phyloP scores from a whole-genome alignment of 345 rosid genomes.

The Fremontodendron californicum region DNA sequence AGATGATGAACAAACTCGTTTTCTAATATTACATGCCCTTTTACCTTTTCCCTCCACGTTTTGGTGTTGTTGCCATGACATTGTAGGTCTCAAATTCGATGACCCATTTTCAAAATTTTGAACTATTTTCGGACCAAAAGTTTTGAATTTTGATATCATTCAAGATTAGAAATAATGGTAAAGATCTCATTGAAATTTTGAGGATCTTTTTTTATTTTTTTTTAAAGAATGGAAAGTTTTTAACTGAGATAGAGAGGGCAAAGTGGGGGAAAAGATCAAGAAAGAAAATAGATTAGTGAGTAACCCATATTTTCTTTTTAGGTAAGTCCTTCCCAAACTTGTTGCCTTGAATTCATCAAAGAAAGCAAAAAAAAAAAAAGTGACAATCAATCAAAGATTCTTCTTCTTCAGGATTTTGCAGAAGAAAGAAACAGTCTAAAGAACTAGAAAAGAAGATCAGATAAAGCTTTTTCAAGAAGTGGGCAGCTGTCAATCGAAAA shows the following conservation, averaged over 20 bases:
- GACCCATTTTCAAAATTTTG: not conserved
- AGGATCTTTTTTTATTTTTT: not conserved
- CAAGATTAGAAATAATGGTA: not conserved
- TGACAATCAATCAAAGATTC: conserved; percentile 33
- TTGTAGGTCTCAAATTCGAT: not conserved
- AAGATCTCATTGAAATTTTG: not conserved
- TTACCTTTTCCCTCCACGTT: conserved; percentile 34
- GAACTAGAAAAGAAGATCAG: conserved; percentile 8
- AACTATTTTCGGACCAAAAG: not conserved
- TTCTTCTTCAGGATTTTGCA: conserved; percentile 3
- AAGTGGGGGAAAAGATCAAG: not conserved
- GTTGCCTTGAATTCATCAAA: conserved; percentile 53
- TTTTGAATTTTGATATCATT: not conserved
- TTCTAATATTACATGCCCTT: conserved; percentile 68
- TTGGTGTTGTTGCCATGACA: conserved; percentile 31
- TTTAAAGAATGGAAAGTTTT: not conserved
- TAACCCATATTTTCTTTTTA: conserved; percentile 9
- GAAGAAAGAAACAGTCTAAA: conserved; percentile 25
- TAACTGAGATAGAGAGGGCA: not conserved
- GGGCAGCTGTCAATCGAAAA: conserved; percentile 21
- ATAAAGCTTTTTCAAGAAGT: conserved; percentile 19
- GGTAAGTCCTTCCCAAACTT: conserved; percentile 22
- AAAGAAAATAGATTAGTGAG: not conserved
- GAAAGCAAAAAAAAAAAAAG: not conserved
- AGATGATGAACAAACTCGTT: conserved; percentile 82